Evolutionary conservation across 139 green algal species (phyloP), one percentile per base, ranked within the genome.

Genomic region (Chlamydomonas incerta): DNA sequence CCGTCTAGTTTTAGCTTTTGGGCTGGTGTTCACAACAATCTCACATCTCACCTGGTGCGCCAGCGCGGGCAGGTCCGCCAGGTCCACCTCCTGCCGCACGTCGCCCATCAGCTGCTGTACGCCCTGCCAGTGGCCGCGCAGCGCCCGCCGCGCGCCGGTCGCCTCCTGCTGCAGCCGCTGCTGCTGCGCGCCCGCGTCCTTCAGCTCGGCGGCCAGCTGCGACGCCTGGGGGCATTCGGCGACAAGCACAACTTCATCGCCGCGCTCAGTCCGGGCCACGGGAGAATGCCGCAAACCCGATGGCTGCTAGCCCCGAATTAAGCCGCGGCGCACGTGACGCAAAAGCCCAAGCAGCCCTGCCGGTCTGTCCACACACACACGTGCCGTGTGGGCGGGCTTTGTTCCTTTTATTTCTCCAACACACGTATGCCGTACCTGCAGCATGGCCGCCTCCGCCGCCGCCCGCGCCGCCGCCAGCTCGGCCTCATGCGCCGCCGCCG

Each of bases 41-140:
- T 50, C 41, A 50, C 67, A 50, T 15, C 79, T 3, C 47, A 77
- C 71, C 71, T 77, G 46, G 20, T 85, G 29, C 3, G 31, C 21
- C 11, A 85, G 63, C 21, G 55, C 55, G n/a, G 47, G 47, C 63
- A 85, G 79, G 41, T 75, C 66, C 31, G 66, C 47, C 66, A 68
- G 31, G 37, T 75, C 66, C 5, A 67, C 33, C 46, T 75, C 26
- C 79, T 85, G 79, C 14, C 79, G 79, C 23, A 85, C 28, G 17
- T 85, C 79, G 47, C 75, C 79, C 79, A 85, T 29, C 31, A 66
- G n/a, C 47, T 85, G 79, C 47, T 66, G 79, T 3, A 75, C 67
- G 26, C 35, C 37, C 31, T n/a, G 15, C 0, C 23, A 34, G 65
- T 52, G 57, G 21, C 31, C 23, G 31, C 79, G 79, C 66, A 85